Percentiles rank a stretch among this genome's conserved stretches.
These are phyloP conservation scores for Blastocystis sp. DNA, from an alignment of 352 stramenopile species.

Conservation along the genomic window DNA sequence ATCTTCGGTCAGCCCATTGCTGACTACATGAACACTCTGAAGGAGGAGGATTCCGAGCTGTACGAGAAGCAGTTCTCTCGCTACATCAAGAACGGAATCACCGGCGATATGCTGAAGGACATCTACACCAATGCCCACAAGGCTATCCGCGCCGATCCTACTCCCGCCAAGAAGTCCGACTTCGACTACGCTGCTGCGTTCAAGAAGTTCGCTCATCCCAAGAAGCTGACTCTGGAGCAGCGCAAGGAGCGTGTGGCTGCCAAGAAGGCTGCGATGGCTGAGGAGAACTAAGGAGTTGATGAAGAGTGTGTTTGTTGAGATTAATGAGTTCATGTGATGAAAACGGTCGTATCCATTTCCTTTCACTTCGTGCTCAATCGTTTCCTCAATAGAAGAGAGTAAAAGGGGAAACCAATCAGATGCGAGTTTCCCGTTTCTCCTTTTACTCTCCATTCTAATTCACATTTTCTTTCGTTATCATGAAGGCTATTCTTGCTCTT, in stretches of 20 bases:
- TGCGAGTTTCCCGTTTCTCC: background rate
- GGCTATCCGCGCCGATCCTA: slow-evolving; percentile 89
- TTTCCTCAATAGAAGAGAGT: background rate
- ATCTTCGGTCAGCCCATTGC: slow-evolving; percentile 93
- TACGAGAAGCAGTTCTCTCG: slow-evolving; percentile 86
- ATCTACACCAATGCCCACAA: slow-evolving; percentile 86
- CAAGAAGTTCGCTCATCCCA: slow-evolving; percentile 5
- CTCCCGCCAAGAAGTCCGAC: slow-evolving; percentile 77
- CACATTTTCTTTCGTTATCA: background rate
- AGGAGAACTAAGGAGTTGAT: background rate
- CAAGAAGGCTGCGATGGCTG: slow-evolving; percentile 82
- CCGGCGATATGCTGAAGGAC: slow-evolving; percentile 48
- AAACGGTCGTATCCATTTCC: too few relatives aligned
- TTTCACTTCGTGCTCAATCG: background rate
- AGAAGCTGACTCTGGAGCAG: slow-evolving; percentile 83
- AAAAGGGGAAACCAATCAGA: background rate
- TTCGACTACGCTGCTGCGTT: slow-evolving; percentile 31
- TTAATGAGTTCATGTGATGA: too few relatives aligned
- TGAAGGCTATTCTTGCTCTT: slow-evolving; percentile 18
- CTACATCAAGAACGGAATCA: slow-evolving; percentile 68
- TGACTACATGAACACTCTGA: slow-evolving; percentile 94
- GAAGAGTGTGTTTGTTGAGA: background rate
- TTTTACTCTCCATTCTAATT: background rate
- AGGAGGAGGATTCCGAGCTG: slow-evolving; percentile 95
- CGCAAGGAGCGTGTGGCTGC: slow-evolving; percentile 82